Evolutionary conservation across 441 rosid species (phyloP), one percentile per base, ranked within the genome.

Genomic region (Dalechampia spathulata): DNA sequence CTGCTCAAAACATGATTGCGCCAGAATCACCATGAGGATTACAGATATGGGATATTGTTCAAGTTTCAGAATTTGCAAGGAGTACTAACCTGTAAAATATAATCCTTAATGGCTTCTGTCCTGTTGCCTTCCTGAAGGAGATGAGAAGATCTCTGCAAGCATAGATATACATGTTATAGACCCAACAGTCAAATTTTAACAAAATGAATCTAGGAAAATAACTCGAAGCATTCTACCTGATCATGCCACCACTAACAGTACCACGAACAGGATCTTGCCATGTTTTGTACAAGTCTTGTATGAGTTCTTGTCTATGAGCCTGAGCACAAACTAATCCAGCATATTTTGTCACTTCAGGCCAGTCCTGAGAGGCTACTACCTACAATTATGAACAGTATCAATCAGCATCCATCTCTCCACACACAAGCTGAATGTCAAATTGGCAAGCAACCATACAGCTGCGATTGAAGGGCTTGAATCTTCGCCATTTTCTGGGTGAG

Each of bases 191-290:
- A 43, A 7, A 7, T 14, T 49, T 7, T 8, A 58, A 5, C 11
- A n/a, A n/a, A n/a, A n/a, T n/a, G n/a, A n/a, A n/a, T n/a, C n/a
- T n/a, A n/a, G n/a, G n/a, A n/a, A n/a, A n/a, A n/a, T n/a, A 26
- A 32, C n/a, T n/a, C n/a, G n/a, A n/a, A n/a, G n/a, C n/a, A n/a
- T 21, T 76, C 23, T 76, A 92, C 98, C 96, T 86, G 62, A 92
- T 86, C 99, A 92, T 92, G 72, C 99, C 99, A 56, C 99, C 99
- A 43, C 87, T 86, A 52, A 86, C 85, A 1, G 94, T 75, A 28
- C 99, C 99, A 19, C 97, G 96, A 54, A 85, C 88, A 56, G 99
- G 97, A 78, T 92, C 99, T 37, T 92, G 93, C 97, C 97, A 89
- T 39, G 96, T 85, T 79, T 86, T 92, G 70, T 78, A 86, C 77